phyloP scores from a whole-genome alignment of 345 rosid species.

The Noccaea bulbosa region DNA sequence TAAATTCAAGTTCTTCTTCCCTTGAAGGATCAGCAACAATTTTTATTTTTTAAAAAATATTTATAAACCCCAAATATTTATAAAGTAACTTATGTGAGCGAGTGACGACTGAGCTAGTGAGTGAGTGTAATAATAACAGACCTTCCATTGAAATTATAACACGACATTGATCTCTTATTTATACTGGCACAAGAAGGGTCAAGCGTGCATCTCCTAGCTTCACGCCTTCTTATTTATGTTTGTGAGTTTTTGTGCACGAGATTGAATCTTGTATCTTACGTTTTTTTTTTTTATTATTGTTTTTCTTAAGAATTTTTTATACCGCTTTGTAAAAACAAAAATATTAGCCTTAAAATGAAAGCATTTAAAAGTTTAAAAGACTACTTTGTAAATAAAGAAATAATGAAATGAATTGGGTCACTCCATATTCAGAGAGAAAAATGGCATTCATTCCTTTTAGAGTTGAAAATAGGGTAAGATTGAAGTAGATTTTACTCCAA shows the following conservation, averaged over 20 bases:
- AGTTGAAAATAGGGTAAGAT: too few species aligned
- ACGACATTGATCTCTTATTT: conserved; percentile 27
- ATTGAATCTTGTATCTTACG: conserved; percentile 40
- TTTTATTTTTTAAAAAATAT: neutral
- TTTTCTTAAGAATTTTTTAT: too few species aligned
- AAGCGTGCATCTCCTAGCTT: conserved; percentile 44
- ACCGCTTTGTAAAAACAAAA: too few species aligned
- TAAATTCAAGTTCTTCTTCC: conserved; percentile 36
- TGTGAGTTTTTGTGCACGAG: conserved; percentile 32
- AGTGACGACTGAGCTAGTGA: conserved; percentile 19
- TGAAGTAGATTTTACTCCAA: too few species aligned
- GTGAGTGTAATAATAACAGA: conserved; percentile 43
- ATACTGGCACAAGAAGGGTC: conserved; percentile 41
- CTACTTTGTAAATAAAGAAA: too few species aligned
- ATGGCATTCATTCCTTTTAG: too few species aligned
- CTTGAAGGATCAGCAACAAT: conserved; percentile 46
- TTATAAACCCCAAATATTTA: neutral
- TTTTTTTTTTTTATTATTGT: neutral
- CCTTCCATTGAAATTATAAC: conserved; percentile 17
- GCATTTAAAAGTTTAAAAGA: too few species aligned
- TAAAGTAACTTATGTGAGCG: conserved; percentile 26
- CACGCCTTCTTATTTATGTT: conserved; percentile 41
- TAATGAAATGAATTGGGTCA: too few species aligned
- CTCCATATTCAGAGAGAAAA: too few species aligned
- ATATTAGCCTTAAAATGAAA: too few species aligned